phyloP scores from a whole-genome alignment of 345 rosid genomes.

The thale cress (Arabidopsis thaliana) region DNA sequence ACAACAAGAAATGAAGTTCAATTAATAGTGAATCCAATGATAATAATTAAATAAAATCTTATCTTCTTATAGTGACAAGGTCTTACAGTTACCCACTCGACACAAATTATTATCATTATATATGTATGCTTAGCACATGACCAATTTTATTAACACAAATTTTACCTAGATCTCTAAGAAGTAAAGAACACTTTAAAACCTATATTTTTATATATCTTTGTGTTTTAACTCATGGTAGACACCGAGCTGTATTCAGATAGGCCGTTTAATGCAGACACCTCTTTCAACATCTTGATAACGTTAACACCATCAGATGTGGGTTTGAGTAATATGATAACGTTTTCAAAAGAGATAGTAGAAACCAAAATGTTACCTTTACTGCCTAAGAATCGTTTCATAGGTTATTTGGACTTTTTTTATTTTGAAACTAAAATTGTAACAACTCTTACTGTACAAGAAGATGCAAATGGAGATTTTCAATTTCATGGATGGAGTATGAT shows the following conservation, averaged over 20 bases:
- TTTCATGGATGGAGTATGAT: neutral
- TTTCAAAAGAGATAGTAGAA: neutral
- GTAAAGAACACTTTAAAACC: no score
- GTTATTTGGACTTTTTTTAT: neutral
- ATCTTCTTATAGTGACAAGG: neutral
- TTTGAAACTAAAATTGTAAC: neutral
- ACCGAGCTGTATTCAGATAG: neutral
- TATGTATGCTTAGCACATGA: neutral
- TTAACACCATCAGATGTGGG: slow-evolving; percentile 1
- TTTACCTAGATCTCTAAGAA: neutral
- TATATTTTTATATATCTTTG: neutral
- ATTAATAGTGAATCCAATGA: neutral
- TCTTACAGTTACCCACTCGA: slow-evolving; percentile 6
- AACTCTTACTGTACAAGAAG: neutral
- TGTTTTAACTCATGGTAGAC: neutral
- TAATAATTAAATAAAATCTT: neutral
- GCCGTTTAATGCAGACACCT: neutral
- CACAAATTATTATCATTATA: slow-evolving; percentile 3
- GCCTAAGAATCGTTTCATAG: neutral
- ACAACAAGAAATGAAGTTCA: neutral
- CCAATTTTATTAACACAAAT: neutral
- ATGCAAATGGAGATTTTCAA: neutral
- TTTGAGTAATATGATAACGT: neutral
- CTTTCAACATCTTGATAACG: slow-evolving; percentile 3
- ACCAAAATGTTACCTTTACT: neutral